Percentiles rank a stretch among this genome's conserved stretches.
phyloP scores from a whole-genome alignment of 2,329 filamentous ascomycete genomes.

The Cercospora canescens region DNA sequence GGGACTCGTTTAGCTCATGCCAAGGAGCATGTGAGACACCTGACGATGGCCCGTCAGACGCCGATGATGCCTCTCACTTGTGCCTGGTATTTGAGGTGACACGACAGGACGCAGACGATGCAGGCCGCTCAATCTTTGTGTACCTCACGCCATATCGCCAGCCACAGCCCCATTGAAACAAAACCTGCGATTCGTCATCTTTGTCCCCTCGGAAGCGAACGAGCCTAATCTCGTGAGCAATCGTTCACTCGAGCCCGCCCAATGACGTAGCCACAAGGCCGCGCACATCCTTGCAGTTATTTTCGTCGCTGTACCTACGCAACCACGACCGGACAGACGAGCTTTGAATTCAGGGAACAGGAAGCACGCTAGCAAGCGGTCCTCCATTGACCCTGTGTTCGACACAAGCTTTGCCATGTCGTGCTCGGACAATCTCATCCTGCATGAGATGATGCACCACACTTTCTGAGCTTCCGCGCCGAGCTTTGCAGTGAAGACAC shows the following conservation, averaged over 20 bases:
- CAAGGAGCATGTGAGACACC: not conserved
- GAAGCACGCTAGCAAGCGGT: not conserved
- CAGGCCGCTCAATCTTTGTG: not conserved
- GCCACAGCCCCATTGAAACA: not conserved
- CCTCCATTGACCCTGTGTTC: not conserved
- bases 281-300: conserved; percentile 1
- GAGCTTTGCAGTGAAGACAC: not conserved
- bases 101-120: not conserved
- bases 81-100: not conserved
- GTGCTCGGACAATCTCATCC: conserved; percentile 2
- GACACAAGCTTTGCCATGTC: conserved; percentile 2
- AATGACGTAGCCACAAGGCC: not conserved
- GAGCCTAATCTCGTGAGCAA: not conserved
- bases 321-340: not conserved
- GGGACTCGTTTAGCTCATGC: not conserved
- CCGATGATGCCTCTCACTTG: not conserved
- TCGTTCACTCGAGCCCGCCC: not conserved
- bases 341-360: not conserved
- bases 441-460: conserved; percentile 3
- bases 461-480: not conserved
- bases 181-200: not conserved
- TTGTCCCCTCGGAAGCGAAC: not conserved
- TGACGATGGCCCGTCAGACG: not conserved
- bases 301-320: not conserved
- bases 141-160: not conserved